Base-by-base conservation (phyloP, 1,284 basidiomycete genomes). In the Coniferiporia sulphurascens region DNA sequence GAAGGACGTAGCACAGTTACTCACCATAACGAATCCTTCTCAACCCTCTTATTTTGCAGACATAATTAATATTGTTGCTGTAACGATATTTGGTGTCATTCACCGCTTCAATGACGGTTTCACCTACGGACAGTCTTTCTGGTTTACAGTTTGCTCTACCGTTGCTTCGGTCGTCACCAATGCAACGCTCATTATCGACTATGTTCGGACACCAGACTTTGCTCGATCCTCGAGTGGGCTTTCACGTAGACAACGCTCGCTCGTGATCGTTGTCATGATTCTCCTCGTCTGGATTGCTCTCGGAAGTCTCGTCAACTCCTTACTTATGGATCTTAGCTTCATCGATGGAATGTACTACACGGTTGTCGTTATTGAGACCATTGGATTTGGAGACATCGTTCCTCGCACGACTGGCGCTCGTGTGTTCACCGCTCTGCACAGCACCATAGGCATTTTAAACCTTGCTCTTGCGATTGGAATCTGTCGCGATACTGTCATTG, bases 101-200 rank as follows among this genome's bases (percentile, higher is more conserved):
- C 86, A 88, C 68, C 76, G 81, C 1, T 79, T 81, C 56, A 77
- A 86, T 65, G 86, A 87, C 56, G 87, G 84, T 0, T 89, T 87
- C 70, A 85, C 86, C 1, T 87, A 84, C 60, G 81, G 84, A 1
- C 81, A 88, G 66, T 78, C 89, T 0, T 94, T 86, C 68, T 95
- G 90, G 91, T 81, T 90, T 73, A 89, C 86, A 0, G 74, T 91
- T 7, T 91, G 88, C 64, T 88, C 88, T 0, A 93, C 91, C 0
- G 75, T 84, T 12, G 82, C 81, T 0, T 89, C 88, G 0, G 72
- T 81, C 0, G 71, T 85, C 55, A 88, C 86, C 10, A 94, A 91
- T 64, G 62, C 86, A 48, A 89, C 85, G 0, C 74, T 95, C 1
- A 76, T 90, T 9, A 70, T 78, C 56, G 91, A 94, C 66, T 73